Conservation (phyloP, 306 rosid genomes). For the Begonia masoniana region DNA sequence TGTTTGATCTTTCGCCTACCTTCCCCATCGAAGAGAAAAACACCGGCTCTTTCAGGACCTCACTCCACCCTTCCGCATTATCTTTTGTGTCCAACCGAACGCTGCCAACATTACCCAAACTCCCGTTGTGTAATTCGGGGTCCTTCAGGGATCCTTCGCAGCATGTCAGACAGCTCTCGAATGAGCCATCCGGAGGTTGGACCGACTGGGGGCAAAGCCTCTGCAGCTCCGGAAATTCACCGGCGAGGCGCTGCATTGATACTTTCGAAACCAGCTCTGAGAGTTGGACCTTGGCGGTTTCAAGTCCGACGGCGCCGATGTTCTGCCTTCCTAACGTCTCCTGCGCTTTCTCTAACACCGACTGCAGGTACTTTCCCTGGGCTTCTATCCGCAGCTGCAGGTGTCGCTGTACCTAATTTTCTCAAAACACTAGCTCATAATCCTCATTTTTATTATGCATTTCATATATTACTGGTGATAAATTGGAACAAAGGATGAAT, state of each 20-base stretch:
- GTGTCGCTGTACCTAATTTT: constrained; percentile 72
- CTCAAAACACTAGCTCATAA: not conserved
- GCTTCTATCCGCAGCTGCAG: constrained; percentile 84
- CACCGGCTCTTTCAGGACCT: too few species aligned
- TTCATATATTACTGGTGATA: too few species aligned
- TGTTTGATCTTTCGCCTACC: too few species aligned
- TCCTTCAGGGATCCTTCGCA: constrained; percentile 65
- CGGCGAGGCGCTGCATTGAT: constrained; percentile 64
- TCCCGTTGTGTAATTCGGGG: constrained; percentile 8
- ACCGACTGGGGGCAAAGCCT: constrained; percentile 31
- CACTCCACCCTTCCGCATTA: too few species aligned
- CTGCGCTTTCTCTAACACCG: constrained; percentile 73
- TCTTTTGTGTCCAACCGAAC: too few species aligned
- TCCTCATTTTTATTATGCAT: too few species aligned
- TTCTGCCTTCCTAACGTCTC: constrained; percentile 68
- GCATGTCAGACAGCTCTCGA: constrained; percentile 71
- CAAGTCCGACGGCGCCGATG: constrained; percentile 46
- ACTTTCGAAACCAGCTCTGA: constrained; percentile 81
- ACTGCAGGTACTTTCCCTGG: constrained; percentile 77
- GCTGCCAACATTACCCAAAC: too few species aligned
- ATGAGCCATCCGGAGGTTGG: constrained; percentile 48
- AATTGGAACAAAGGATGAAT: too few species aligned
- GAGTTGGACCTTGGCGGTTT: constrained; percentile 77
- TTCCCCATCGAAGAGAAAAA: too few species aligned
- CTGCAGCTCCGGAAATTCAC: constrained; percentile 53